Evolutionary conservation across 805 yeast species (phyloP), one percentile per base, ranked within the genome.

Genomic region (Candida dendrica): DNA sequence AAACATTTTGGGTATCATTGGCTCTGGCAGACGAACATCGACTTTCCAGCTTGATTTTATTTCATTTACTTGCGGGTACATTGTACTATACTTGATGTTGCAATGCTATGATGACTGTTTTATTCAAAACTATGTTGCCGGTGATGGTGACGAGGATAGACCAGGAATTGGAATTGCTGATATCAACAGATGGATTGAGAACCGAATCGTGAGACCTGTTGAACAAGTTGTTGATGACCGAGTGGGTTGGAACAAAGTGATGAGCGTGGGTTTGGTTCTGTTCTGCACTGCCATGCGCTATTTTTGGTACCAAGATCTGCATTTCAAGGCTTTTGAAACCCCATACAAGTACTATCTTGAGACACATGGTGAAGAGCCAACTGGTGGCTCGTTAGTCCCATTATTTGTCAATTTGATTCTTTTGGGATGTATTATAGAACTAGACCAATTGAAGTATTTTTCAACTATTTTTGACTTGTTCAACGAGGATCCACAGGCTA

Each of bases 11-110:
- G n/a, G n/a, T n/a, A n/a, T n/a, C n/a, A n/a, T n/a, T n/a, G n/a
- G n/a, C n/a, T n/a, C n/a, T n/a, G n/a, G n/a, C n/a, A n/a, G n/a
- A n/a, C n/a, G n/a, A n/a, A n/a, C n/a, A n/a, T n/a, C n/a, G n/a
- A n/a, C n/a, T n/a, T 29, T 26, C 22, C 11, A 37, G 26, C 13
- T 45, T 2, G 46, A 46, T 19, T n/a, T 34, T 11, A 36, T 35
- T 18, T 55, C 47, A 40, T 45, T 47, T 39, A 39, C 41, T 44
- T 40, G 40, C 46, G 64, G 57, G 10, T 44, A 40, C 50, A 49
- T 41, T 42, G 52, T 40, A 27, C 49, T 41, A 6, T 42, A 29
- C 27, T 42, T 15, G 31, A 55, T 13, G 18, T 49, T 45, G 22
- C 43, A 38, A 6, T 30, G 15, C 15, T 52, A 45, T 34, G 60